Evolutionary conservation across 257 asterid species (phyloP).

Genomic region (Solanum bulbocastanum): DNA sequence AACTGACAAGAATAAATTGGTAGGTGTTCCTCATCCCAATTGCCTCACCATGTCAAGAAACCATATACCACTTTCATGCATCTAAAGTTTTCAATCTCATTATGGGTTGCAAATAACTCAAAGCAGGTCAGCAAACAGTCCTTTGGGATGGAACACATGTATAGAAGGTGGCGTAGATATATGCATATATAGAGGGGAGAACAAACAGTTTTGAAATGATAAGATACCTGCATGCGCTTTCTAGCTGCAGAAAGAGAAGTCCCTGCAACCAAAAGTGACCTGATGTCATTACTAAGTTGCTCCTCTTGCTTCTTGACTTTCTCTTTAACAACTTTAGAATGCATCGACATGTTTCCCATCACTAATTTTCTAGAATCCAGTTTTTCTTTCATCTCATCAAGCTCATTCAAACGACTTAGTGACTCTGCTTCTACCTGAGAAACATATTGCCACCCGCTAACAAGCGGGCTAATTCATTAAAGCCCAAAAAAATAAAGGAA

Average conservation of each 20-base stretch:
- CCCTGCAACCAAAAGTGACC: conserved; percentile 76
- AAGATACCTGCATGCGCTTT: conserved; percentile 64
- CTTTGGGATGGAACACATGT: background rate
- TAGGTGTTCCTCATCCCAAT: background rate
- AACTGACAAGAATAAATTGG: background rate
- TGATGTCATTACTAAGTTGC: conserved; percentile 65
- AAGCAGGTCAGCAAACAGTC: background rate
- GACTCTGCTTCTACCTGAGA: conserved; percentile 73
- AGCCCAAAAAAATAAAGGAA: background rate
- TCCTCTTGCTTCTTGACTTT: conserved; percentile 84
- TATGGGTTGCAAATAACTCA: background rate
- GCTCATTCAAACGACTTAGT: conserved; percentile 59
- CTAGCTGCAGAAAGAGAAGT: conserved; percentile 73
- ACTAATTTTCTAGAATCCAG: conserved; percentile 71
- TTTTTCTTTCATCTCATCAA: conserved; percentile 73
- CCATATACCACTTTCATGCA: background rate
- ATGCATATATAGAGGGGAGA: background rate
- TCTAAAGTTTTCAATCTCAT: background rate
- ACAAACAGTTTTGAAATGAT: background rate
- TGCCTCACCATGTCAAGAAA: background rate
- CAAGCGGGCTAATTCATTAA: conserved; percentile 13
- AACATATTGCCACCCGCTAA: conserved; percentile 7
- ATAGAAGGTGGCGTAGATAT: background rate
- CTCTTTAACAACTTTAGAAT: conserved; percentile 72
- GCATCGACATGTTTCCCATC: conserved; percentile 93